These are phyloP conservation scores for Phytophthora pseudosyringae DNA, from an alignment of 352 stramenopile species.

Conservation along the genomic window DNA sequence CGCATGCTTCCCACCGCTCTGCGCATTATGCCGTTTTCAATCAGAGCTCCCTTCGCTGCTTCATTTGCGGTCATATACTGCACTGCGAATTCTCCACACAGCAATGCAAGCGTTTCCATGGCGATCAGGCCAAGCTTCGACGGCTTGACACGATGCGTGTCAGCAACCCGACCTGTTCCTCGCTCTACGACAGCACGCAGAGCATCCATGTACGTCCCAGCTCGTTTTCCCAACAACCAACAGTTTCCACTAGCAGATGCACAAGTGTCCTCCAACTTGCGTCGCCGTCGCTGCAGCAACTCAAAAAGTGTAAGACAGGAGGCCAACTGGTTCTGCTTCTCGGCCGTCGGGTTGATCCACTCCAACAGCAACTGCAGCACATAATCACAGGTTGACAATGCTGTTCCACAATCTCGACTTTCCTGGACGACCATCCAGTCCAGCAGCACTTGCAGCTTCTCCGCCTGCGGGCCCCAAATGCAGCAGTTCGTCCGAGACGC, in stretches of 20 bases:
- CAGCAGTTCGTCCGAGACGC: constrained; percentile 62
- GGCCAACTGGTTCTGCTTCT: constrained; percentile 64
- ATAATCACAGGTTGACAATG: constrained; percentile 9
- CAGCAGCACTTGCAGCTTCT: constrained; percentile 60
- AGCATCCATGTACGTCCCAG: constrained; percentile 26
- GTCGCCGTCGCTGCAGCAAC: constrained; percentile 49
- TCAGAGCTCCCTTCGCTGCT: constrained; percentile 1
- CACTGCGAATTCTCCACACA: constrained; percentile 41
- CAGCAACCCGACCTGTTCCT: constrained; percentile 23
- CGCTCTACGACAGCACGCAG: constrained; percentile 21
- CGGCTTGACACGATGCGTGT: constrained; percentile 42
- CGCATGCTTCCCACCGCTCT: constrained; percentile 26
- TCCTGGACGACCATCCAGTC: constrained; percentile 53
- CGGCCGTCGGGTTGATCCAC: constrained; percentile 30
- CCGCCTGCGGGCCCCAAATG: constrained; percentile 53
- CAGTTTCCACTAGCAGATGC: neutral
- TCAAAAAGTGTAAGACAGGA: constrained; percentile 68
- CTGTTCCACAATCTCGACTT: neutral
- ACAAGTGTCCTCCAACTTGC: constrained; percentile 8
- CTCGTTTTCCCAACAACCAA: constrained; percentile 17
- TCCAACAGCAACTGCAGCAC: constrained; percentile 48
- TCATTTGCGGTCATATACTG: constrained; percentile 26
- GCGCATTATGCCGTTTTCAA: constrained; percentile 3
- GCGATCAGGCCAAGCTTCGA: constrained; percentile 61
- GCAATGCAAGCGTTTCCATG: constrained; percentile 56